These are phyloP conservation scores for Wallemia ichthyophaga DNA, from an alignment of 1,284 basidiomycete genomes.

Conservation along the genomic window DNA sequence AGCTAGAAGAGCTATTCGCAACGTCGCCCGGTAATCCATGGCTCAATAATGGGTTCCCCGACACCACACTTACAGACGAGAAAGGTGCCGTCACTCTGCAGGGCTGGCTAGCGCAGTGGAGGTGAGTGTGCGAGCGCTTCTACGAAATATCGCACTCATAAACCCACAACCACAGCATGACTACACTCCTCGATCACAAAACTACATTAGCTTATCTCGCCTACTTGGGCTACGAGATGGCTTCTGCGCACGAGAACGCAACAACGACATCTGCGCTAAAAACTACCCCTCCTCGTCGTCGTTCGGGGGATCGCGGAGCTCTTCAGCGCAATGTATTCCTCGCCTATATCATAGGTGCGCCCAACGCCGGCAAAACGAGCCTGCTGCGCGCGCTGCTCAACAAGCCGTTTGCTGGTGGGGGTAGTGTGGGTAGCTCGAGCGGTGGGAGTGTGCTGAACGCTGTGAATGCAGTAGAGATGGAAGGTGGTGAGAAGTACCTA, in stretches of 20 bases:
- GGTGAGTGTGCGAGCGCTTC: constrained; percentile 24
- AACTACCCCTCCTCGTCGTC: constrained; percentile 47
- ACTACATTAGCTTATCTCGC: constrained; percentile 86
- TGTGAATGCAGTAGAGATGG: constrained; percentile 80
- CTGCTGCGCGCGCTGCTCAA: constrained; percentile 57
- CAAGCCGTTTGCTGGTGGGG: constrained; percentile 26
- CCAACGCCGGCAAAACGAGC: constrained; percentile 80
- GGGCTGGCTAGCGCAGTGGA: constrained; percentile 97
- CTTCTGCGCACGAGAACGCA: constrained; percentile 11
- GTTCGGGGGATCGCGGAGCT: constrained; percentile 60
- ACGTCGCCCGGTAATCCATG: constrained; percentile 89
- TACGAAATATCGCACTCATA: neutral
- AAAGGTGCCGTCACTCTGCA: constrained; percentile 72
- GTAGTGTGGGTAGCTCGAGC: too few species aligned
- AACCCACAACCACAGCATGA: constrained; percentile 34
- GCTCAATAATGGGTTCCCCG: constrained; percentile 54
- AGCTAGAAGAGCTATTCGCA: constrained; percentile 63
- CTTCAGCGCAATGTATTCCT: constrained; percentile 66
- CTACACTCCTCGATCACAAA: constrained; percentile 69
- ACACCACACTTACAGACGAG: constrained; percentile 69
- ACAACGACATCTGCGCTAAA: constrained; percentile 49
- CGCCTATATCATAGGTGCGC: constrained; percentile 77
- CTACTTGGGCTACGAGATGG: constrained; percentile 53
- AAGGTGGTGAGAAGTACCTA: constrained; percentile 71
- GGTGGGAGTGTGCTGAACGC: constrained; percentile 39